phyloP scores from a whole-genome alignment of 169 alveolate genomes.

The Eimeria falciformis region DNA sequence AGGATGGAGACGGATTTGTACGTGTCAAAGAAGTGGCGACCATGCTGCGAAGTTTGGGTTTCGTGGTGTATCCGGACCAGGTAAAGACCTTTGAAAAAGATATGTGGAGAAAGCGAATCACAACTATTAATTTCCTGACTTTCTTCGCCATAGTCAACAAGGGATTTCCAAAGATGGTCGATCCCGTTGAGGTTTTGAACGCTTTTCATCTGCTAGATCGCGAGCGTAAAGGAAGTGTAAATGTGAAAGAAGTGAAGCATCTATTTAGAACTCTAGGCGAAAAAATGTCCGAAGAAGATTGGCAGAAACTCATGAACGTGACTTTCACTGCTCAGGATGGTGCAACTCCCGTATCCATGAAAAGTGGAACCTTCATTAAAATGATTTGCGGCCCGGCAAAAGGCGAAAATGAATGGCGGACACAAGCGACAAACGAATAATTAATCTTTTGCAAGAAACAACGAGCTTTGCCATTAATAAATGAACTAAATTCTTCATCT shows the following conservation, averaged over 20 bases:
- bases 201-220: conserved; percentile 59
- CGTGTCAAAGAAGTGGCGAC: conserved; percentile 36
- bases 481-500: no score
- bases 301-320: conserved; percentile 31
- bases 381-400: conserved; percentile 39
- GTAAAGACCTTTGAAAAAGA: conserved; percentile 28
- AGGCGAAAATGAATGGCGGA: conserved; percentile 22
- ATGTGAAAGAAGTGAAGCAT: conserved; percentile 48
- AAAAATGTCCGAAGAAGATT: conserved; percentile 16
- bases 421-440: background rate
- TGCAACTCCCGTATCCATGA: conserved; percentile 48
- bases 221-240: conserved; percentile 56
- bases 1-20: conserved; percentile 61
- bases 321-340: conserved; percentile 49
- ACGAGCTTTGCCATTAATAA: no score
- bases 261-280: conserved; percentile 51
- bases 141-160: background rate
- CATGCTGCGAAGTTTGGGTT: conserved; percentile 66
- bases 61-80: conserved; percentile 51
- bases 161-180: conserved; percentile 52
- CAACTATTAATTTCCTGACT: background rate
- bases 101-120: conserved; percentile 16
- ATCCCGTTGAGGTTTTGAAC: conserved; percentile 47
- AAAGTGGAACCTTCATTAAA: conserved; percentile 35
- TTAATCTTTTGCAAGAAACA: no score